Evolutionary conservation across 2,329 filamentous ascomycete species (phyloP), one percentile per base, ranked within the genome.

Genomic region (Hypoxylon rubiginosum): DNA sequence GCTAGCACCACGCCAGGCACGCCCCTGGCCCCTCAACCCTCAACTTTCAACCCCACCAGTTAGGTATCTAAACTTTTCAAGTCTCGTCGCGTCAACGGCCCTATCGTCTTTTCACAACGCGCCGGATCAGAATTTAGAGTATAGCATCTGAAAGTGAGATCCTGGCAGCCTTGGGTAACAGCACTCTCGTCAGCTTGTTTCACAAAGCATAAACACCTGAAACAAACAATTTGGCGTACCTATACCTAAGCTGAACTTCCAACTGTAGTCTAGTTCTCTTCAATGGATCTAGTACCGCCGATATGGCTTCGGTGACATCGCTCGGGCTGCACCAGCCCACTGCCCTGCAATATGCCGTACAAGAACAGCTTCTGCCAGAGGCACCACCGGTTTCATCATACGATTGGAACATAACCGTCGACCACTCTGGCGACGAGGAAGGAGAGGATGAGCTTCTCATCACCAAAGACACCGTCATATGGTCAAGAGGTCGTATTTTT

Each of bases 291-390:
- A 46, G 45, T 28, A 41, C 55, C 13, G 50, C 55, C 72, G 74
- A 72, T 56, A 99, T 99, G 97, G 95, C 95, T 73, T 90, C 92
- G 77, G 89, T 97, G 81, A 92, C 89, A 79, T 97, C 95, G 70
- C 87, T 97, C 75, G 96, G 96, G 79, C 85, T 97, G 76, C 95
- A 98, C 83, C 90, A 92, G 82, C 94, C 97, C 66, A 88, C 92
- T 66, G 94, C 91, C 70, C 85, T 98, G 69, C 89, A 88, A 67
- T 93, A 96, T 82, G 90, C 97, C 69, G 87, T 97, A 72, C 86
- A 90, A 72, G 94, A 98, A 79, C 87, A 89, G 62, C 86, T 97
- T 43, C 84, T 98, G 1, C 87, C 91, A 17, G 79, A 85, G 49
- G 86, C 96, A 67, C 87, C 92, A 3, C 80, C 87, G 17, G 79